Conservation (phyloP, 2,329 filamentous ascomycete genomes). For the Claviceps paspali region DNA sequence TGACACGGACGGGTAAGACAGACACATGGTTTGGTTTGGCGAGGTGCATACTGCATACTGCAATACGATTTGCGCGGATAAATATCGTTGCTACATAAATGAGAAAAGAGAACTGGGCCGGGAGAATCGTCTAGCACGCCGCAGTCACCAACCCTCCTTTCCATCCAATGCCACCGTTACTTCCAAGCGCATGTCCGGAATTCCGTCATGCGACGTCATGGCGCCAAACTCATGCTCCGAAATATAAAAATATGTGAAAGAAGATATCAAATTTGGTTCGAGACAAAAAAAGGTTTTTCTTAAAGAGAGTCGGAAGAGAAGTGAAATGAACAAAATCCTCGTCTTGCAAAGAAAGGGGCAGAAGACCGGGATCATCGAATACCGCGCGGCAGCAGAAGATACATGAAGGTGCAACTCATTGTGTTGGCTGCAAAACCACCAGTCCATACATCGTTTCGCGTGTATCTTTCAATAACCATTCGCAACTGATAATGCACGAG, state of each 20-base stretch:
- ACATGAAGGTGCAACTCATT: constrained; percentile 18
- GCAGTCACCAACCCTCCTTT: constrained; percentile 2
- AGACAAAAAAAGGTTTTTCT: not conserved
- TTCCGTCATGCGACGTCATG: constrained; percentile 7
- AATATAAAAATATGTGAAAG: not conserved
- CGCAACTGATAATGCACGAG: too few species aligned
- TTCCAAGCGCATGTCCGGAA: constrained; percentile 4
- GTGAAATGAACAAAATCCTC: constrained; percentile 4
- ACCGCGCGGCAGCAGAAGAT: constrained; percentile 19
- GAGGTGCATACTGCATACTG: not conserved
- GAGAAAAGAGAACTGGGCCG: not conserved
- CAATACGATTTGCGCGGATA: not conserved
- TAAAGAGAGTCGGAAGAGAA: not conserved
- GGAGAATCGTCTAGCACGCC: constrained; percentile 7
- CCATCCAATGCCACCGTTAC: constrained; percentile 5
- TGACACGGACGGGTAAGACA: too few species aligned
- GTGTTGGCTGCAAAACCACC: not conserved
- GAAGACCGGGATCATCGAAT: constrained; percentile 18
- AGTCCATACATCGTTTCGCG: too few species aligned
- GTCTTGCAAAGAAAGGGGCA: constrained; percentile 8
- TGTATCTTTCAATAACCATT: too few species aligned
- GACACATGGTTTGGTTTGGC: too few species aligned
- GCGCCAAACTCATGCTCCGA: constrained; percentile 7
- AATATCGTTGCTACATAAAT: not conserved
- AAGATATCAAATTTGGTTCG: not conserved